Evolutionary conservation across 1,284 basidiomycete species (phyloP), one percentile per base, ranked within the genome.

Genomic region (Puccinia brachypodii): DNA sequence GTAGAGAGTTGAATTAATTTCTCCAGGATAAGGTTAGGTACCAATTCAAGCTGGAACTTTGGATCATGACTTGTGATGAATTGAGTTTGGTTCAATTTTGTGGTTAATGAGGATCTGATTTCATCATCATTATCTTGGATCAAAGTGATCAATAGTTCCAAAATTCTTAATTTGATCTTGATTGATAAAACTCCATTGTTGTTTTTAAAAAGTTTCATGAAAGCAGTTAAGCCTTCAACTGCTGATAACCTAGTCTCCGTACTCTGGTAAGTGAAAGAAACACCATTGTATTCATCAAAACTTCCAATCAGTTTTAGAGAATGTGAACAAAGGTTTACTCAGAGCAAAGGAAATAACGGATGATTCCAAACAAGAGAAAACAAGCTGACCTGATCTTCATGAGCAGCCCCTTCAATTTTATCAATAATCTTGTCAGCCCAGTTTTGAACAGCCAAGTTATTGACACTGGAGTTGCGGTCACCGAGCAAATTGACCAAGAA

Each of bases 111-210:
- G 0, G 19, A 25, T 31, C 78, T 19, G 25, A 81, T 71, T 28
- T 81, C 78, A 50, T 81, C 78, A 72, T 81, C 78, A 64, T 81
- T 69, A 25, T 81, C 78, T 81, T 81, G 69, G 22, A 81, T 71
- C 19, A 81, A 40, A 38, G 9, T 60, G 19, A 74, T 81, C 13
- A 60, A 40, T 16, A 72, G 40, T 36, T 73, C 69, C 28, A 81
- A 62, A 66, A 81, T 72, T 31, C 44, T 58, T 11, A 74, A 60
- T 56, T 53, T 72, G 42, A 42, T 36, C n/a, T 38, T 58, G 0
- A 33, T 47, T 8, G 56, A 62, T 28, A 73, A 72, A 60, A 60
- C 11, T 22, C 14, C n/a, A 36, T 62, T 40, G 6, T n/a, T 42
- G 16, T 36, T 47, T 28, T 53, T 72, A 36, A 71, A 53, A 36